Evolutionary conservation across 2,329 filamentous ascomycete species (phyloP).

Genomic region (Penicillium oxalicum): DNA sequence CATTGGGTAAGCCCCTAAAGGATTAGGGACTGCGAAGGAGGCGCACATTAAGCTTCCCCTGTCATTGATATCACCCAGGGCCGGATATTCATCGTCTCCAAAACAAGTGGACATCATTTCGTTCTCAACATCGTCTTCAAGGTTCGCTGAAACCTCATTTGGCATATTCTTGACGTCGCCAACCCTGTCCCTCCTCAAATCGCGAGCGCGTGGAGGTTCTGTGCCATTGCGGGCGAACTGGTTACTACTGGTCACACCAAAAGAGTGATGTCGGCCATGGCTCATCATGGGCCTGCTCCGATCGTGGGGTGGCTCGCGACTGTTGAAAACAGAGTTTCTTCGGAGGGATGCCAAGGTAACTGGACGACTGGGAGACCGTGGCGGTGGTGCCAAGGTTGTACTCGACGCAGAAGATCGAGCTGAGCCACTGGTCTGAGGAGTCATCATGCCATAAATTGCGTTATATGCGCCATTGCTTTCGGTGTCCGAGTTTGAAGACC

Average conservation of each 20-base stretch:
- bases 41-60: constrained; percentile 22
- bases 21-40: constrained; percentile 9
- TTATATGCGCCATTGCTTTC: constrained; percentile 28
- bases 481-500: constrained; percentile 23
- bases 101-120: constrained; percentile 33
- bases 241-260: constrained; percentile 24
- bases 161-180: constrained; percentile 27
- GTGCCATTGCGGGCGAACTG: constrained; percentile 37
- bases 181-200: constrained; percentile 21
- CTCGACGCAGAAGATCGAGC: constrained; percentile 17
- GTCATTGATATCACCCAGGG: constrained; percentile 32
- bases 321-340: constrained; percentile 36
- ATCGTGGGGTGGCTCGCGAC: constrained; percentile 32
- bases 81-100: constrained; percentile 37
- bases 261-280: constrained; percentile 34
- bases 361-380: constrained; percentile 33
- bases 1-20: constrained; percentile 9
- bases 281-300: constrained; percentile 28
- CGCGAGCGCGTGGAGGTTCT: constrained; percentile 25
- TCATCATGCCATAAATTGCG: constrained; percentile 37
- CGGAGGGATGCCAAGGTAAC: constrained; percentile 34
- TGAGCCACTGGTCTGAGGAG: constrained; percentile 17
- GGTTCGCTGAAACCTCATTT: constrained; percentile 25
- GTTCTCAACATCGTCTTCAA: constrained; percentile 34
- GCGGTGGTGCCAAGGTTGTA: constrained; percentile 23